Percentiles rank a stretch among this genome's conserved stretches.
Conservation (phyloP, 306 rosid species). For the Comarum palustre region DNA sequence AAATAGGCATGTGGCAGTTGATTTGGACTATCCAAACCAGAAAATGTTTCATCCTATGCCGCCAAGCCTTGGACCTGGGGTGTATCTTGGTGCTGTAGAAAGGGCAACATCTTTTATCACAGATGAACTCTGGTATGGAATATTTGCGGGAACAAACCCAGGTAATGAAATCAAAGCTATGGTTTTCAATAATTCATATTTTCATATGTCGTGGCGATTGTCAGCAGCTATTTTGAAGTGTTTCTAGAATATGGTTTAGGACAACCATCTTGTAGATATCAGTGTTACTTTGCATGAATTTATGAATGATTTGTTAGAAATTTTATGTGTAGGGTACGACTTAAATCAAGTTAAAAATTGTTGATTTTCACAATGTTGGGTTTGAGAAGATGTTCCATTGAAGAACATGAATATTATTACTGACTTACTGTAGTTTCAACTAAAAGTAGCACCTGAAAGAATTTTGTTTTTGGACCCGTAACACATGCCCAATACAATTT, state of each 20-base stretch:
- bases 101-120: constrained; percentile 98
- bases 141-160: constrained; percentile 98
- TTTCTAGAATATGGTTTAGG: neutral
- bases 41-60: constrained; percentile 99
- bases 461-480: neutral
- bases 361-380: neutral
- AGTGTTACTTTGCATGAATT: neutral
- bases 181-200: constrained; percentile 14
- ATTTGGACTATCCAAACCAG: constrained; percentile 94
- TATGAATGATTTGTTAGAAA: neutral
- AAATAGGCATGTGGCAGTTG: constrained; percentile 97
- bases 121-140: constrained; percentile 95
- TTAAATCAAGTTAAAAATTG: neutral
- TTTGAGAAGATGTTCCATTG: neutral
- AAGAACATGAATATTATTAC: neutral
- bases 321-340: neutral
- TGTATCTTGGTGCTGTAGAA: constrained; percentile 97
- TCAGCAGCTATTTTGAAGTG: neutral
- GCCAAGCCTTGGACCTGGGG: constrained; percentile 98
- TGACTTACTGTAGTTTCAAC: no score
- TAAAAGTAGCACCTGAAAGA: neutral
- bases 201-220: neutral
- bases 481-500: constrained; percentile 29
- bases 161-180: constrained; percentile 48
- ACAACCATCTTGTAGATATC: neutral